These are phyloP conservation scores for Phialocephala sp. DNA, from an alignment of 2,329 filamentous ascomycete species.

Conservation along the genomic window DNA sequence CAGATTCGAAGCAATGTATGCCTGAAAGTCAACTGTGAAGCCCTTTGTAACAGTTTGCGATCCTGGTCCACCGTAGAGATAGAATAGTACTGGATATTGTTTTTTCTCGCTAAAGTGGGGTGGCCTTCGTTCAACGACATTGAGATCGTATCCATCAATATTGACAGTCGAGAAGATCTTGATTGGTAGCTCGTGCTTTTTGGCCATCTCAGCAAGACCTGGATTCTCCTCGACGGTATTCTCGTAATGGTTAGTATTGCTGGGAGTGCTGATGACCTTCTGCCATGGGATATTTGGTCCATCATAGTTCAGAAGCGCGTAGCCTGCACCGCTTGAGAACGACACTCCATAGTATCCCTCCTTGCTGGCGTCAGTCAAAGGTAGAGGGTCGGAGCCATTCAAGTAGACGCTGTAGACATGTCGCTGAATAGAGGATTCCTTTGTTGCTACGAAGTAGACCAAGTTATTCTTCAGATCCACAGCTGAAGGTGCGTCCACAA, in stretches of 20 bases:
- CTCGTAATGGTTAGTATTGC: conserved; percentile 67
- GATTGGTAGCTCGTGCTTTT: conserved; percentile 80
- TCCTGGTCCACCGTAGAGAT: conserved; percentile 92
- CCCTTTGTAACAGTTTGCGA: conserved; percentile 84
- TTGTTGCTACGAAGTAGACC: conserved; percentile 89
- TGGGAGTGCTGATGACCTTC: conserved; percentile 84
- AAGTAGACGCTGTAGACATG: conserved; percentile 91
- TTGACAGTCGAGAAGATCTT: conserved; percentile 83
- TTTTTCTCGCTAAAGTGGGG: conserved; percentile 84
- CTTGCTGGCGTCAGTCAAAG: conserved; percentile 74
- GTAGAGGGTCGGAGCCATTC: conserved; percentile 73
- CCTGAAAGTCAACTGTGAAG: conserved; percentile 87
- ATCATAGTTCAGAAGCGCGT: conserved; percentile 80
- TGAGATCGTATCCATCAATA: conserved; percentile 77
- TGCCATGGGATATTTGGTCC: conserved; percentile 91
- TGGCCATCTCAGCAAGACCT: conserved; percentile 69
- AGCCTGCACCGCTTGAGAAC: conserved; percentile 83
- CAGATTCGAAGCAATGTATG: conserved; percentile 82
- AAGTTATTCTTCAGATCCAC: conserved; percentile 85
- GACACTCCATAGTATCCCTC: conserved; percentile 83
- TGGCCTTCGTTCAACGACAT: conserved; percentile 83
- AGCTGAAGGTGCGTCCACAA: conserved; percentile 81
- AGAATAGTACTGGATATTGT: conserved; percentile 93
- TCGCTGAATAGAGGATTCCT: conserved; percentile 85
- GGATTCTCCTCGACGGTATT: conserved; percentile 80